These are phyloP conservation scores for Boletus barrowsii DNA, from an alignment of 768 basidiomycete species.

Conservation along the genomic window DNA sequence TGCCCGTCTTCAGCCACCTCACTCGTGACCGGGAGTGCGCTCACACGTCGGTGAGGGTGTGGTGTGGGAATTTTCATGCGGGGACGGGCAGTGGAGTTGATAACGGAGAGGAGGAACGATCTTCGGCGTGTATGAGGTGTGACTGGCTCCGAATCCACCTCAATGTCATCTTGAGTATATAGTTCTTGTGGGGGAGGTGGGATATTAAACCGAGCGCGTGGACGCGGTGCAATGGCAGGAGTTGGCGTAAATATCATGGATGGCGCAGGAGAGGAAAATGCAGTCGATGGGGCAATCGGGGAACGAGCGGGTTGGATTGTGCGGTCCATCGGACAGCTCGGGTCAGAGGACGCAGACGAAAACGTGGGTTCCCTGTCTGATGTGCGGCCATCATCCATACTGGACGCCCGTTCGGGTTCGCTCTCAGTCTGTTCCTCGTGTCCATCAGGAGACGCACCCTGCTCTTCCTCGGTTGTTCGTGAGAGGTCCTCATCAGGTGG, in stretches of 20 bases:
- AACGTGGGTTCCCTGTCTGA: constrained; percentile 59
- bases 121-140: constrained; percentile 73
- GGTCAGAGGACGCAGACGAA: constrained; percentile 59
- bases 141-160: constrained; percentile 43
- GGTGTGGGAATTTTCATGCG: constrained; percentile 50
- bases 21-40: constrained; percentile 55
- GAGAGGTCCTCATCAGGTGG: constrained; percentile 19
- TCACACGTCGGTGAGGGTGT: constrained; percentile 47
- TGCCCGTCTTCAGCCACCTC: constrained; percentile 32
- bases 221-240: constrained; percentile 59
- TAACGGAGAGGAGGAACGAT: constrained; percentile 80
- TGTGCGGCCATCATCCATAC: constrained; percentile 26
- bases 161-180: constrained; percentile 32
- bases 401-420: constrained; percentile 19
- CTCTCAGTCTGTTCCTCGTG: constrained; percentile 17
- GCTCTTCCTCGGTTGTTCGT: constrained; percentile 13
- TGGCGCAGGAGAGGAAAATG: constrained; percentile 52
- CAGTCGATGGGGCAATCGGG: constrained; percentile 37
- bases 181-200: constrained; percentile 44
- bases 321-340: constrained; percentile 30
- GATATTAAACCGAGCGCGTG: constrained; percentile 59
- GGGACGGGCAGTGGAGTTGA: constrained; percentile 78
- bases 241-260: constrained; percentile 67
- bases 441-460: not conserved
- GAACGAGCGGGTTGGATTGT: constrained; percentile 31